These are phyloP conservation scores for Cocos nucifera DNA, from an alignment of 176 grass and related monocot genomes.

Conservation along the genomic window DNA sequence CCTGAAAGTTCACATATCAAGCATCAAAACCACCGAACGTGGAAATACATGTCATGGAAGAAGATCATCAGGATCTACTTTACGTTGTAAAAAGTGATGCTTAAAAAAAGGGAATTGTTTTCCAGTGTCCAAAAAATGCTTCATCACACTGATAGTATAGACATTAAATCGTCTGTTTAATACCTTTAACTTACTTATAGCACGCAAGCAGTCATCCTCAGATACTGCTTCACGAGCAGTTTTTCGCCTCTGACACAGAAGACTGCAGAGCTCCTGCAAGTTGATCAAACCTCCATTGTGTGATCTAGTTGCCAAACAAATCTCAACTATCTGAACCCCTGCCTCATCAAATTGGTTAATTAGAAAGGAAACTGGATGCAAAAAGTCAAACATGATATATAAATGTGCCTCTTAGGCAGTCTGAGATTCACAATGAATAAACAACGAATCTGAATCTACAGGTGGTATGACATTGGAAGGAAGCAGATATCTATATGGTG, in stretches of 20 bases:
- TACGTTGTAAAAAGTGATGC: not conserved
- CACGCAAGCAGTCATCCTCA: constrained; percentile 90
- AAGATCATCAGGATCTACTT: not conserved
- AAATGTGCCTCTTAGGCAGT: not conserved
- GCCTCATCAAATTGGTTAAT: constrained; percentile 12
- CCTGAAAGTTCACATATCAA: constrained; percentile 42
- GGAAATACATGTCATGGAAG: not conserved
- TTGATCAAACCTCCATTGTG: constrained; percentile 89
- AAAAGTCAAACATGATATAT: not conserved
- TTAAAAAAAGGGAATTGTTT: too few species aligned
- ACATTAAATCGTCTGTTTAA: constrained; percentile 8
- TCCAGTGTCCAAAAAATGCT: too few species aligned
- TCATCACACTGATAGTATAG: too few species aligned
- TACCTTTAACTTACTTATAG: constrained; percentile 97
- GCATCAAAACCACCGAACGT: constrained; percentile 2
- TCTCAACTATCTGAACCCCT: constrained; percentile 97
- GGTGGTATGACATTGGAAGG: too few species aligned
- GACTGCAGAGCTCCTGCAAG: constrained; percentile 67
- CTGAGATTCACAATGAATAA: too few species aligned
- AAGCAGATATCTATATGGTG: too few species aligned
- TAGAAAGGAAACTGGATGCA: not conserved
- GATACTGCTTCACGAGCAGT: constrained; percentile 54
- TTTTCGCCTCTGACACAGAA: constrained; percentile 69
- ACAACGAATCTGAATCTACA: too few species aligned
- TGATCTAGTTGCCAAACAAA: constrained; percentile 86